phyloP scores from a whole-genome alignment of 1,284 basidiomycete genomes.

The Anthracocystis panici-leucophaei region DNA sequence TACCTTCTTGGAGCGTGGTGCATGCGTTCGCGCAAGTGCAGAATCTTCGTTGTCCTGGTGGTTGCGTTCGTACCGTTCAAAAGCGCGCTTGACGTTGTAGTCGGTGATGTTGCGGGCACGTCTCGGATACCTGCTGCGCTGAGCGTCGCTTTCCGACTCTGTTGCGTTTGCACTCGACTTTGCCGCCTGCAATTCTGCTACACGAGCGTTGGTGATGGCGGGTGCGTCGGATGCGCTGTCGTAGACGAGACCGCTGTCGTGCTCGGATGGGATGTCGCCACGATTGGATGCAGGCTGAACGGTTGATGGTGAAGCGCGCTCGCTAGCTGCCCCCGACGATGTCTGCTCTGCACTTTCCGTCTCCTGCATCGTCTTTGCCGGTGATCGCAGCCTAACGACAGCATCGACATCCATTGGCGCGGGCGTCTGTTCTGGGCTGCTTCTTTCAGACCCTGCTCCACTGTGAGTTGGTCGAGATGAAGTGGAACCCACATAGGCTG shows the following conservation, averaged over 20 bases:
- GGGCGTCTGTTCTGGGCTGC: not conserved
- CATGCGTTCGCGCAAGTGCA: not conserved
- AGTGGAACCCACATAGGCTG: not conserved
- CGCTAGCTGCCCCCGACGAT: not conserved
- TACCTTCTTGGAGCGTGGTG: not conserved
- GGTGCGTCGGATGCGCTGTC: constrained; percentile 11
- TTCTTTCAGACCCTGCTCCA: not conserved
- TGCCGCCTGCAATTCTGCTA: not conserved
- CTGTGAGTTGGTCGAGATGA: not conserved
- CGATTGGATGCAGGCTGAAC: not conserved
- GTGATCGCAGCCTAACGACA: not conserved
- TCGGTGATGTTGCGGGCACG: constrained; percentile 35
- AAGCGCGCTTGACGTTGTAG: constrained; percentile 34
- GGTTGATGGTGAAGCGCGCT: not conserved
- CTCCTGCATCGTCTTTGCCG: not conserved
- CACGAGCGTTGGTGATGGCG: constrained; percentile 13
- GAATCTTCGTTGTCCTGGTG: not conserved
- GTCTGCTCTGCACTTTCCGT: not conserved
- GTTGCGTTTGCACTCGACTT: constrained; percentile 20
- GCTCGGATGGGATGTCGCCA: not conserved
- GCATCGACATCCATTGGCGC: not conserved
- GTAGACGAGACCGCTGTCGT: constrained; percentile 3
- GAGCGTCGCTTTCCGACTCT: constrained; percentile 22
- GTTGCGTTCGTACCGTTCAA: constrained; percentile 17
- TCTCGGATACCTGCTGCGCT: constrained; percentile 28